Evolutionary conservation across 345 rosid species (phyloP).

Genomic region (Pistacia atlantica): DNA sequence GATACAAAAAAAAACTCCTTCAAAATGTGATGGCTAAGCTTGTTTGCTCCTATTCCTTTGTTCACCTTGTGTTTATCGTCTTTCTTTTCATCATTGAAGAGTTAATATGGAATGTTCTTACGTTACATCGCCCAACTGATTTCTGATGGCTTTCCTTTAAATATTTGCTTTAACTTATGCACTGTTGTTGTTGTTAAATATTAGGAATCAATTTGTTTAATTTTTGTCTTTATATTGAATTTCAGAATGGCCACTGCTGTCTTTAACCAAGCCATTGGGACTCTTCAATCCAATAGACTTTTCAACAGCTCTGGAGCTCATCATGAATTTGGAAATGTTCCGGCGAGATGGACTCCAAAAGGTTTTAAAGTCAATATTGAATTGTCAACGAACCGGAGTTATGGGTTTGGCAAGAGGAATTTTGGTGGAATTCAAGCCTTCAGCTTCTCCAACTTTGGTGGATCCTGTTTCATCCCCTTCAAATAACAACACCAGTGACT

Average conservation of each 20-base stretch:
- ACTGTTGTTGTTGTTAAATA: background rate
- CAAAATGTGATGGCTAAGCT: background rate
- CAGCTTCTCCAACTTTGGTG: constrained; percentile 53
- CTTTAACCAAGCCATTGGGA: constrained; percentile 51
- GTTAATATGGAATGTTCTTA: background rate
- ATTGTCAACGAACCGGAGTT: constrained; percentile 28
- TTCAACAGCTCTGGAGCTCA: constrained; percentile 35
- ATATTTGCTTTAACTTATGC: background rate
- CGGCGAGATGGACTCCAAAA: constrained; percentile 34
- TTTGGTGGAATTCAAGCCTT: constrained; percentile 47
- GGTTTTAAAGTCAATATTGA: constrained; percentile 36
- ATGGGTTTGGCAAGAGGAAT: constrained; percentile 30
- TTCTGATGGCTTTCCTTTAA: background rate
- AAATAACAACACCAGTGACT: constrained; percentile 37
- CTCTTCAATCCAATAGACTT: constrained; percentile 36
- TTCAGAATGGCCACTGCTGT: constrained; percentile 72
- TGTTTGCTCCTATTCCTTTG: background rate
- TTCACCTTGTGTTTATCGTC: background rate
- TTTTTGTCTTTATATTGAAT: constrained; percentile 12
- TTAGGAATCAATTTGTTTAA: background rate
- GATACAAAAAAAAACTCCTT: background rate
- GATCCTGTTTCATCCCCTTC: constrained; percentile 62
- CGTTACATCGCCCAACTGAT: background rate
- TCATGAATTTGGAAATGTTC: constrained; percentile 32
- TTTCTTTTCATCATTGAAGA: background rate